Base-by-base conservation (phyloP, 768 basidiomycete species). In the Coprinopsis sp. region DNA sequence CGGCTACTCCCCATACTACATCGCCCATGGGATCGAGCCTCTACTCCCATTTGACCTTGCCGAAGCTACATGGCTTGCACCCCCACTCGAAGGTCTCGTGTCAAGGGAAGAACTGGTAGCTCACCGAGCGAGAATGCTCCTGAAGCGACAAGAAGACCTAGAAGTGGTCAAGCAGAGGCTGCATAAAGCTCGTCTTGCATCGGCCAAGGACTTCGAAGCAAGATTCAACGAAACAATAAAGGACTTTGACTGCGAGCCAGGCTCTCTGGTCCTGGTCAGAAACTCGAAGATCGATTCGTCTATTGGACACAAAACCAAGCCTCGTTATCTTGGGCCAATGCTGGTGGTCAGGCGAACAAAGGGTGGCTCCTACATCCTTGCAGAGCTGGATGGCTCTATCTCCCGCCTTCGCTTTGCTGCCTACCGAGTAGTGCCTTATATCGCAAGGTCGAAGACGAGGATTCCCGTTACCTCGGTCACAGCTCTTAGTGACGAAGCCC, bases 1-100 rank as follows among this genome's bases (percentile, higher is more conserved):
- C 0, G 69, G 70, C 1, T 63, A 60, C 52, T 68, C 64, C 5
- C 69, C 68, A 0, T 70, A 60, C 44, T 67, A 61, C 34, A 50
- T 65, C 30, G 64, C 60, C 0, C 59, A 64, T 23, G 64, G 70
- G 0, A 51, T 63, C 1, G 58, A 71, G 24, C 68, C 70, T 0
- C 14, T 69, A 3, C 47, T 66, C 7, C 66, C 66, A 1, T 60
- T 65, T 23, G 62, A 64, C 38, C 47, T 64, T 10, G 13, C 51
- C 8, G 53, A 64, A 43, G 50, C 53, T 1, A 58, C 51, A 25
- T 52, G 47, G 33, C 46, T 58, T 2, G 21, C 46, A 28, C 18
- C 50, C 37, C 11, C 39, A 3, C 38, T 45, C 28, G n/a, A 25
- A 4, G 16, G 30, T 6, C 37, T 34, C 1, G 12, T 66, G 7